phyloP scores from a whole-genome alignment of 1,284 basidiomycete species.

The Agaricales sp. region DNA sequence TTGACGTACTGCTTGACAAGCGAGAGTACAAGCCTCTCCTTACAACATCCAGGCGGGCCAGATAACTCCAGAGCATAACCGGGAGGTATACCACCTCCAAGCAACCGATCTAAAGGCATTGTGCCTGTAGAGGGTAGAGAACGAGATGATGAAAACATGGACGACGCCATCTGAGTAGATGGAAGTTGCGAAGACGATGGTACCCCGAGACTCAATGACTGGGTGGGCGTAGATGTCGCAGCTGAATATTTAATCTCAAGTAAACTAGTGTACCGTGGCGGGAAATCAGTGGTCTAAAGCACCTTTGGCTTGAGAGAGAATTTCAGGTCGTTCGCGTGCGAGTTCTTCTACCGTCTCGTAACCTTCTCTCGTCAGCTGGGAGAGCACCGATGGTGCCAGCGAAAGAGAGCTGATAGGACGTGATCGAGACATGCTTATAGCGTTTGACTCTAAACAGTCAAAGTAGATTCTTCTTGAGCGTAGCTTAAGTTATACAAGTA shows the following conservation, averaged over 20 bases:
- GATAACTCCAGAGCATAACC: slow-evolving; percentile 62
- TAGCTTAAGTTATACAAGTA: background rate
- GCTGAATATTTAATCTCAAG: background rate
- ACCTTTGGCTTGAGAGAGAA: slow-evolving; percentile 26
- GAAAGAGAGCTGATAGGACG: slow-evolving; percentile 26
- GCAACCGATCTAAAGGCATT: slow-evolving; percentile 40
- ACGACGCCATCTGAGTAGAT: slow-evolving; percentile 47
- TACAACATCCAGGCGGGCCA: slow-evolving; percentile 61
- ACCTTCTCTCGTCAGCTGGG: slow-evolving; percentile 34
- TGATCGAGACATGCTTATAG: background rate
- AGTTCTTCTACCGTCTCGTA: slow-evolving; percentile 42
- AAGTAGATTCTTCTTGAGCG: background rate
- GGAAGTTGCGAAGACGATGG: slow-evolving; percentile 18
- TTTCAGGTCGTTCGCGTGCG: slow-evolving; percentile 24
- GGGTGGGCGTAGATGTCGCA: background rate
- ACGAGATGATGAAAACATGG: slow-evolving; percentile 24
- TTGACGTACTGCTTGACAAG: slow-evolving; percentile 37
- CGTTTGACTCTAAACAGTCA: background rate
- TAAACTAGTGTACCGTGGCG: background rate
- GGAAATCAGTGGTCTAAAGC: slow-evolving; percentile 18
- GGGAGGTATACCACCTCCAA: slow-evolving; percentile 47
- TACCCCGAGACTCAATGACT: background rate
- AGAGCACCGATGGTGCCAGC: slow-evolving; percentile 26
- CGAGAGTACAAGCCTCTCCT: slow-evolving; percentile 41
- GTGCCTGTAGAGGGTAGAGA: slow-evolving; percentile 34